Evolutionary conservation across 1,284 basidiomycete genomes (phyloP).

Genomic region (Sphaerobolus stellatus): DNA sequence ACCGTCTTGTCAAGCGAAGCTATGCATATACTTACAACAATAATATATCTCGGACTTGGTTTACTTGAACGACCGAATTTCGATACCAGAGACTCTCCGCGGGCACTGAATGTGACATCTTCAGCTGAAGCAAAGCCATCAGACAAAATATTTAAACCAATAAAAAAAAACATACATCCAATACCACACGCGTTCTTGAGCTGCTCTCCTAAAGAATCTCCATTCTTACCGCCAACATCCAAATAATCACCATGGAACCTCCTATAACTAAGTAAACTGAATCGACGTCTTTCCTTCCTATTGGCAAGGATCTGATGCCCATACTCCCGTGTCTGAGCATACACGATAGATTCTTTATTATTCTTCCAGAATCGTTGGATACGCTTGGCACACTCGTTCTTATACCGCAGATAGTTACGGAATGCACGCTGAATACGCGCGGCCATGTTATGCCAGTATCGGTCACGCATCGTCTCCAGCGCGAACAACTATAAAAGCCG

Average conservation of each 20-base stretch:
- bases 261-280: conserved; percentile 91
- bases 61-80: conserved; percentile 89
- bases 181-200: conserved; percentile 75
- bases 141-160: conserved; percentile 4
- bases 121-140: conserved; percentile 48
- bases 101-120: conserved; percentile 84
- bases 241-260: conserved; percentile 98
- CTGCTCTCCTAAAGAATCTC: conserved; percentile 69
- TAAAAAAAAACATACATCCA: conserved; percentile 52
- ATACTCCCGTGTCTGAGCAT: conserved; percentile 88
- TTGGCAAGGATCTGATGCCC: conserved; percentile 91
- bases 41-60: conserved; percentile 86
- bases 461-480: conserved; percentile 96
- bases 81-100: conserved; percentile 83
- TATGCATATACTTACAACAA: conserved; percentile 62
- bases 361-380: conserved; percentile 99
- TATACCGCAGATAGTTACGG: conserved; percentile 94
- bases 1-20: neutral
- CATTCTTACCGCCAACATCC: conserved; percentile 79
- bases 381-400: conserved; percentile 90
- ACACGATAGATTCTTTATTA: conserved; percentile 91
- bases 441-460: conserved; percentile 99
- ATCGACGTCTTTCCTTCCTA: conserved; percentile 91
- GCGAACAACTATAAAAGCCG: conserved; percentile 81
- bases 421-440: conserved; percentile 94